Evolutionary conservation across 441 rosid genomes (phyloP), one percentile per base, ranked within the genome.

Genomic region (Monsonia emarginata): DNA sequence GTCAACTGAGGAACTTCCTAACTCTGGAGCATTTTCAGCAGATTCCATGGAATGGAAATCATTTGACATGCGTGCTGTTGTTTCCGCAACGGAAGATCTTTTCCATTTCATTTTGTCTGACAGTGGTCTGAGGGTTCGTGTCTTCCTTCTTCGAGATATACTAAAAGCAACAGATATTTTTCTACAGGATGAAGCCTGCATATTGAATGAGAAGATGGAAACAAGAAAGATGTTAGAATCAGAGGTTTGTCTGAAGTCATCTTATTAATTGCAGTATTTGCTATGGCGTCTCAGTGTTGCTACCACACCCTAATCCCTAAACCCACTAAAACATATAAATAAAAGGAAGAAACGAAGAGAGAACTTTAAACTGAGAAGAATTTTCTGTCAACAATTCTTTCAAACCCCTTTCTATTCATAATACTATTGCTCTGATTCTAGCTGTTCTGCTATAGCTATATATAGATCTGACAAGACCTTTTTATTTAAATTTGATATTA

Each of bases 11-110:
- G 87, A 79, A 36, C 66, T 65, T 46, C 67, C 78, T 31, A 66
- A 76, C 65, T 76, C 83, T n/a, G 69, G 34, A 40, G 80, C 75
- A 68, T 71, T 65, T 26, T 62, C 76, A 50, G 76, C 83, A 65
- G 70, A 70, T 65, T 64, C 81, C 36, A 67, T 75, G 42, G 88
- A 82, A 66, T 81, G 96, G 84, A 95, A 87, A 82, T 88, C 96
- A 31, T 91, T 91, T 52, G 90, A 91, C 77, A 88, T 86, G 81
- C 88, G 83, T 19, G 77, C 97, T 66, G 97, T 91, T 74, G 96
- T 91, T 68, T 75, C 92, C 7, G 97, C 96, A 5, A 88, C 97
- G 18, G 99, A 95, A 78, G 97, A 94, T 81, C 89, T 94, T 62
- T 79, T 91, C 50, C 79, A 78, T 66, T 94, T 94, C 82, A 86